A percentile compares a stretch with the other conserved stretches of the same genome.
Conservation (phyloP, 371 early-diverging fungal species). For the Zopfochytrium polystomum region DNA sequence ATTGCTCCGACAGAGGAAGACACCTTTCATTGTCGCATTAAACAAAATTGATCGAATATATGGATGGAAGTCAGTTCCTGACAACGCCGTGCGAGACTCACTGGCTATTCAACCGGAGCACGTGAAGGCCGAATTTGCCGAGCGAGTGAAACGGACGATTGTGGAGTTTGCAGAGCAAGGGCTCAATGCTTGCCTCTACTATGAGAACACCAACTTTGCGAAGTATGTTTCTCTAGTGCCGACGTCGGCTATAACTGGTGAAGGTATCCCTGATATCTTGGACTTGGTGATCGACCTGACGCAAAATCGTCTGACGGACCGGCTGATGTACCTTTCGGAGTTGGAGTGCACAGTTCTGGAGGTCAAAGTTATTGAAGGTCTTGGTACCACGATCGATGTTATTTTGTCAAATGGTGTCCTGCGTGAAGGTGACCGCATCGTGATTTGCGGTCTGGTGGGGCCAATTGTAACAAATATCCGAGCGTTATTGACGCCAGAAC, state of each 20-base stretch:
- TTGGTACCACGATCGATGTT: conserved; percentile 99
- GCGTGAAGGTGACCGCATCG: conserved; percentile 97
- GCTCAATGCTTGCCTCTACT: conserved; percentile 92
- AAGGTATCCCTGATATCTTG: conserved; percentile 99
- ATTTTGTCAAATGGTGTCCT: conserved; percentile 97
- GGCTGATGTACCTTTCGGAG: conserved; percentile 93
- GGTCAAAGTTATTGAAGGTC: conserved; percentile 99
- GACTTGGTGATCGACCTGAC: conserved; percentile 90
- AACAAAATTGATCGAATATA: conserved; percentile 99
- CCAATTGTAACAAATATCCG: conserved; percentile 95
- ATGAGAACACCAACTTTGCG: conserved; percentile 93
- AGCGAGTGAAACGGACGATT: conserved; percentile 77
- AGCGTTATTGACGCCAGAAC: conserved; percentile 97
- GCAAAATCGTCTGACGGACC: conserved; percentile 92
- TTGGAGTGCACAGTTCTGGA: conserved; percentile 99
- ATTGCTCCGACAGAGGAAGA: conserved; percentile 90
- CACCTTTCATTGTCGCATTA: conserved; percentile 99
- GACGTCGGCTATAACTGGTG: conserved; percentile 98
- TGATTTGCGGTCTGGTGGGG: conserved; percentile 95
- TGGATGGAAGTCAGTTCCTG: conserved; percentile 87
- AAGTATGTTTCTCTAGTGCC: conserved; percentile 98
- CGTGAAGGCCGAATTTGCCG: conserved; percentile 87
- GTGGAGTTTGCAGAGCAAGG: conserved; percentile 97
- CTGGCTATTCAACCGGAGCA: conserved; percentile 73
- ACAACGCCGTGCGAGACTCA: conserved; percentile 80